A percentile compares a stretch with the other conserved stretches of the same genome.
Evolutionary conservation across 768 basidiomycete genomes (phyloP).

Genomic region (Rhodosporidiobolus odoratus): DNA sequence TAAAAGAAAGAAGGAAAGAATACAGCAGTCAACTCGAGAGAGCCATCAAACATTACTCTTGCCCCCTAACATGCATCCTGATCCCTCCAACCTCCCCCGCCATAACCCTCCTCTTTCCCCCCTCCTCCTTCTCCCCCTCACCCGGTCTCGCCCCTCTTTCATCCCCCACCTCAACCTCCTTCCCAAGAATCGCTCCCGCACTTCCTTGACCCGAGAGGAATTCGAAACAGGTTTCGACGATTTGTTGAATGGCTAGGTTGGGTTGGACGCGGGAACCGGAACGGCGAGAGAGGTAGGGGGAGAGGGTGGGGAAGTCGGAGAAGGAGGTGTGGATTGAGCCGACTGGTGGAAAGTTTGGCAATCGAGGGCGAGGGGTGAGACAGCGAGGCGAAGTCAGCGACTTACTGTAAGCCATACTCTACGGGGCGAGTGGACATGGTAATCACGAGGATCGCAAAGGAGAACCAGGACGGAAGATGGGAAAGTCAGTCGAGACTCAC

Average conservation of each 20-base stretch:
- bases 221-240: conserved; percentile 14
- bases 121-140: not conserved
- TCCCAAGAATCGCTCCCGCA: not conserved
- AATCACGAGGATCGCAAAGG: too few relatives aligned
- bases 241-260: not conserved
- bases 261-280: conserved; percentile 8
- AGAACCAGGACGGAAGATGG: not conserved
- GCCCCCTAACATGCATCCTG: conserved; percentile 9
- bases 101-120: not conserved
- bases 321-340: conserved; percentile 41
- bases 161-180: not conserved
- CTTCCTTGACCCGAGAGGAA: conserved; percentile 1
- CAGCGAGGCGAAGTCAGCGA: too few relatives aligned
- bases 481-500: not conserved
- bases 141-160: conserved; percentile 5
- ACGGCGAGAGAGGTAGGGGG: conserved; percentile 14
- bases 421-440: too few relatives aligned
- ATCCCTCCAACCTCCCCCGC: conserved; percentile 3
- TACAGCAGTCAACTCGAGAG: not conserved
- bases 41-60: not conserved
- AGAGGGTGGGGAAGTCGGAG: conserved; percentile 38
- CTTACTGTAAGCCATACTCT: too few relatives aligned
- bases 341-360: conserved; percentile 14
- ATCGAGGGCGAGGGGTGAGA: not conserved
- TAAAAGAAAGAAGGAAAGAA: too few relatives aligned